Conservation (phyloP, 73 alveolate species). For the Breviolum minutum region DNA sequence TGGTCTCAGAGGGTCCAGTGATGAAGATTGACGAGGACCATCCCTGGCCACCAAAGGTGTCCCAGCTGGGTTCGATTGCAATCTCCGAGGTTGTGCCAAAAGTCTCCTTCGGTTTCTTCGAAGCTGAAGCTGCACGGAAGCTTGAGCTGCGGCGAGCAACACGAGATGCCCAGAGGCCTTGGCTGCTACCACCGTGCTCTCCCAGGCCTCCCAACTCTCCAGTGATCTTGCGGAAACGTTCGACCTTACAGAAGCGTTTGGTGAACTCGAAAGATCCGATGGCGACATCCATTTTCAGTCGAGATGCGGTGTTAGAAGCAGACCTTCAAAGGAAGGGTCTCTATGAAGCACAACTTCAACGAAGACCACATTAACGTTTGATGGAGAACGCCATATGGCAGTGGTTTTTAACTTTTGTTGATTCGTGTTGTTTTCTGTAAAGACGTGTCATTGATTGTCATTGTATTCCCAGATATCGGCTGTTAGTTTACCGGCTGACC, state of each 20-base stretch:
- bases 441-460: no score
- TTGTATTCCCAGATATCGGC: no score
- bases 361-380: no score
- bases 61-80: background rate
- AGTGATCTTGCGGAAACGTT: constrained; percentile 32
- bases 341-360: background rate
- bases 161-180: constrained; percentile 7
- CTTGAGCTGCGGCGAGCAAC: background rate
- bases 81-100: background rate
- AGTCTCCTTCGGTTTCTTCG: background rate
- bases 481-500: no score
- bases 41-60: constrained; percentile 35
- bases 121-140: background rate
- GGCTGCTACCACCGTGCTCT: background rate
- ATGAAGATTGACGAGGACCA: constrained; percentile 5
- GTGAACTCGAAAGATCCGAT: constrained; percentile 30
- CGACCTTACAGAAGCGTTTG: constrained; percentile 24
- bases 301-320: background rate
- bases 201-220: constrained; percentile 1
- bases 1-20: constrained; percentile 42
- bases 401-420: no score
- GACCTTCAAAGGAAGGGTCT: background rate
- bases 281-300: background rate
- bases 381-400: no score
- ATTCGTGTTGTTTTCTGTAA: no score